Conservation (phyloP, 768 basidiomycete genomes). For the Trametes cubensis region DNA sequence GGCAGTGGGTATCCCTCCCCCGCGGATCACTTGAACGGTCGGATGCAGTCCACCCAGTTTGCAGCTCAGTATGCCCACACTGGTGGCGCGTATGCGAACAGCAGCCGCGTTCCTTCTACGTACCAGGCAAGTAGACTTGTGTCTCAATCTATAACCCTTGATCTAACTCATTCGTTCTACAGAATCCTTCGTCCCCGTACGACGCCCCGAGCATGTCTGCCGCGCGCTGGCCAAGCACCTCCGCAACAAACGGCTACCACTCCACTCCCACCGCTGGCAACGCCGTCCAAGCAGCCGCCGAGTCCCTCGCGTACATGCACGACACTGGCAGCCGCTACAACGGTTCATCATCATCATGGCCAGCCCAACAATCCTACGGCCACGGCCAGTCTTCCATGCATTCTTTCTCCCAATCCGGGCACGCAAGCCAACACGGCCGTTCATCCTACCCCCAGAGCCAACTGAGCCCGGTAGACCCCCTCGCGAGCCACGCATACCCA, state of each 20-base stretch:
- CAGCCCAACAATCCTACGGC: not conserved
- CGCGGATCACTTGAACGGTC: constrained; percentile 8
- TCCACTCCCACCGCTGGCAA: not conserved
- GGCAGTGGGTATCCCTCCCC: constrained; percentile 14
- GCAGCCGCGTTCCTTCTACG: constrained; percentile 7
- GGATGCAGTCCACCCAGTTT: constrained; percentile 20
- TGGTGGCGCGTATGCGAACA: constrained; percentile 11
- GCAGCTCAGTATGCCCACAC: constrained; percentile 16
- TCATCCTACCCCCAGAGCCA: constrained; percentile 3
- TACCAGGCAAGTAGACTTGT: constrained; percentile 19
- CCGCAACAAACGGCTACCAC: constrained; percentile 17
- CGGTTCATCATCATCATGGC: not conserved
- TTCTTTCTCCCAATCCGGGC: not conserved
- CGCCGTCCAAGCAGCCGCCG: constrained; percentile 20
- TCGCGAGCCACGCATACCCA: constrained; percentile 6
- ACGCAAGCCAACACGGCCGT: constrained; percentile 6
- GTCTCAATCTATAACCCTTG: accelerated
- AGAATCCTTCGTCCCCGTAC: constrained; percentile 1
- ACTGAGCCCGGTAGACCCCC: constrained; percentile 8
- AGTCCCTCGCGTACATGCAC: constrained; percentile 26
- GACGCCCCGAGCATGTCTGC: constrained; percentile 9
- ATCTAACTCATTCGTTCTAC: not conserved
- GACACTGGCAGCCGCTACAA: constrained; percentile 17
- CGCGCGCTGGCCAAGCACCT: constrained; percentile 16
- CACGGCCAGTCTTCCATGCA: not conserved